A percentile compares a stretch with the other conserved stretches of the same genome.
Conservation (phyloP, 352 stramenopile genomes). For the Plasmopara halstedii region DNA sequence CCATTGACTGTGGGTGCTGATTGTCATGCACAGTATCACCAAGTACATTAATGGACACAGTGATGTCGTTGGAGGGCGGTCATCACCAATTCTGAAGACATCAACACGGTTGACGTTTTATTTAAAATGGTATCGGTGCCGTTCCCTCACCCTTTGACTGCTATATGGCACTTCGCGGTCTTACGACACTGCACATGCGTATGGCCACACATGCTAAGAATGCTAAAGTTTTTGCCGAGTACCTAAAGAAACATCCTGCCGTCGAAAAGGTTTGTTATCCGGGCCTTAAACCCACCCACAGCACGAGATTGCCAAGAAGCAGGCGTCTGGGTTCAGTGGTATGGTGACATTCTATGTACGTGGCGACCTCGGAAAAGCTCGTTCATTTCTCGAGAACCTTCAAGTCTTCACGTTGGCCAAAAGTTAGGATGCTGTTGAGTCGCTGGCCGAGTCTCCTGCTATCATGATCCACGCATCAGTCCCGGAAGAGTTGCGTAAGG, state of each 20-base stretch:
- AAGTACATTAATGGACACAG: conserved; percentile 97
- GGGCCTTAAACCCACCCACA: conserved; percentile 82
- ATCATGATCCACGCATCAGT: conserved; percentile 94
- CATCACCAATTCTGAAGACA: conserved; percentile 87
- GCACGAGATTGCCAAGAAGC: conserved; percentile 83
- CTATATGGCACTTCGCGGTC: conserved; percentile 91
- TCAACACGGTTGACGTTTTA: conserved; percentile 92
- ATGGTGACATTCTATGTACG: conserved; percentile 94
- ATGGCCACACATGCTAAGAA: conserved; percentile 95
- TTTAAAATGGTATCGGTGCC: conserved; percentile 90
- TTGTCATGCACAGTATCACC: conserved; percentile 92
- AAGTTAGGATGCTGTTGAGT: conserved; percentile 92
- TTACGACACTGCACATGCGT: conserved; percentile 93
- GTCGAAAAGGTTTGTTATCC: conserved; percentile 92
- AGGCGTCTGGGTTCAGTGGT: conserved; percentile 62
- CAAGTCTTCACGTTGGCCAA: conserved; percentile 92
- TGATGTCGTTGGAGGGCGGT: conserved; percentile 91
- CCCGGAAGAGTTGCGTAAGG: conserved; percentile 77
- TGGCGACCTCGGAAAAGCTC: conserved; percentile 68
- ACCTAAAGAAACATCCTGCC: conserved; percentile 78
- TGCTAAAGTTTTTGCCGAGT: conserved; percentile 86
- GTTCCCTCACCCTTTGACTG: conserved; percentile 90
- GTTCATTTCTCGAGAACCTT: conserved; percentile 89
- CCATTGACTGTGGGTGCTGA: conserved; percentile 88
- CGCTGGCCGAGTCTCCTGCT: conserved; percentile 90